phyloP scores from a whole-genome alignment of 148 eudicot species.

The Persicaria maculosa region DNA sequence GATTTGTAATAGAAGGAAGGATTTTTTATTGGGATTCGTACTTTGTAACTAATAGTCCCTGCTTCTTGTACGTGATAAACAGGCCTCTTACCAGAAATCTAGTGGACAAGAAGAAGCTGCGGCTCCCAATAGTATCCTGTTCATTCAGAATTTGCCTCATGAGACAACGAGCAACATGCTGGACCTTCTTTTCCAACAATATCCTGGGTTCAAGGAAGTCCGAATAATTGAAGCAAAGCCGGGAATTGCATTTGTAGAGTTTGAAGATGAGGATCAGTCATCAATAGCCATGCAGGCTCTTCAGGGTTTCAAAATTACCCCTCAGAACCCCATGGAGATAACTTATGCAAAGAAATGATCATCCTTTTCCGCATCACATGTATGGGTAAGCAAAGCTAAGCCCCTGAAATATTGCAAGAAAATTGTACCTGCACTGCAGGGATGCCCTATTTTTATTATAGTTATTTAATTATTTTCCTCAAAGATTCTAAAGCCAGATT shows the following conservation, averaged over 20 bases:
- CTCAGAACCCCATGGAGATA: conserved; percentile 80
- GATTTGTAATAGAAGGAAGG: not conserved
- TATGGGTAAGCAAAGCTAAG: not conserved
- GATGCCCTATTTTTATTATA: not conserved
- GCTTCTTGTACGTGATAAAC: conserved; percentile 11
- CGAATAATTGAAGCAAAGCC: conserved; percentile 91
- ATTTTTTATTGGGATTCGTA: not conserved
- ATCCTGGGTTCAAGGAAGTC: conserved; percentile 92
- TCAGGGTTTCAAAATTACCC: conserved; percentile 78
- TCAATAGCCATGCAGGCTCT: conserved; percentile 86
- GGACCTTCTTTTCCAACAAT: conserved; percentile 70
- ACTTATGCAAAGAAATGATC: conserved; percentile 74
- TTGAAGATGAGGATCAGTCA: conserved; percentile 68
- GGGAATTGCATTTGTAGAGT: conserved; percentile 93
- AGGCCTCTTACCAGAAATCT: conserved; percentile 55
- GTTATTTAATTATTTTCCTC: not conserved
- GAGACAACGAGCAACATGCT: conserved; percentile 76
- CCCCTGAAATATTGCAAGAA: not conserved
- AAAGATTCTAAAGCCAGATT: not conserved
- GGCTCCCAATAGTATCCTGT: conserved; percentile 72
- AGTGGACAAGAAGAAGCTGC: conserved; percentile 45
- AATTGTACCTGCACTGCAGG: not conserved
- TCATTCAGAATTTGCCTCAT: conserved; percentile 67
- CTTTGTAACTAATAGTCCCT: not conserved
- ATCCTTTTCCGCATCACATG: not conserved